Evolutionary conservation across 768 basidiomycete species (phyloP), one percentile per base, ranked within the genome.

Genomic region (Hypsizygus marmoreus): DNA sequence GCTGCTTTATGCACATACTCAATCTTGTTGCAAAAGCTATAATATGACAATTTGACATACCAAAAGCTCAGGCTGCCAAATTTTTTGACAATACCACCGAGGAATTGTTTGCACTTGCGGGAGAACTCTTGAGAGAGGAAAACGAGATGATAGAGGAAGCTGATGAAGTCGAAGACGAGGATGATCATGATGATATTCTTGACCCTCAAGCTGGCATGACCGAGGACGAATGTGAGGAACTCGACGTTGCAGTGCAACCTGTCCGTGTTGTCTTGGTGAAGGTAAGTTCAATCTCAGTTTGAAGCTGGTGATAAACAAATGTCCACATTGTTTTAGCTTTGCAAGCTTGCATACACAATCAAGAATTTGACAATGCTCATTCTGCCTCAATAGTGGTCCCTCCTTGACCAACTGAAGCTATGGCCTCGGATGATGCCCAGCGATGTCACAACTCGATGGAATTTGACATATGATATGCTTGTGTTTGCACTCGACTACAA

Each of bases 1-100:
- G 53, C 0, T 74, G 72, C 54, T 72, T 74, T 43, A 41, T 53
- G 0, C 72, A 74, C 31, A 51, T 66, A 6, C 8, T 72, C 30
- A 70, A 68, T 37, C 53, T 73, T 0, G 49, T 67, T 1, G 65
- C 68, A 0, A 68, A 70, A 35, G 53, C 45, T 2, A 10, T 71
- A 1, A 20, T 72, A 0, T n/a, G 33, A 1, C 48, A 59, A 34
- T 74, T 72, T 51, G 65, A 73, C 23, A 24, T 59, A 19, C 52
- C 57, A 14, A 56, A 56, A 20, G n/a, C n/a, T n/a, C n/a, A n/a
- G n/a, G n/a, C n/a, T n/a, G n/a, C n/a, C n/a, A n/a, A n/a, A n/a
- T n/a, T n/a, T n/a, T n/a, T n/a, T n/a, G n/a, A n/a, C n/a, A n/a
- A n/a, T n/a, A n/a, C n/a, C n/a, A n/a, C n/a, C n/a, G n/a, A n/a